Base-by-base conservation (phyloP, 2,329 filamentous ascomycete species). In the Hymenoscyphus fraxineus region DNA sequence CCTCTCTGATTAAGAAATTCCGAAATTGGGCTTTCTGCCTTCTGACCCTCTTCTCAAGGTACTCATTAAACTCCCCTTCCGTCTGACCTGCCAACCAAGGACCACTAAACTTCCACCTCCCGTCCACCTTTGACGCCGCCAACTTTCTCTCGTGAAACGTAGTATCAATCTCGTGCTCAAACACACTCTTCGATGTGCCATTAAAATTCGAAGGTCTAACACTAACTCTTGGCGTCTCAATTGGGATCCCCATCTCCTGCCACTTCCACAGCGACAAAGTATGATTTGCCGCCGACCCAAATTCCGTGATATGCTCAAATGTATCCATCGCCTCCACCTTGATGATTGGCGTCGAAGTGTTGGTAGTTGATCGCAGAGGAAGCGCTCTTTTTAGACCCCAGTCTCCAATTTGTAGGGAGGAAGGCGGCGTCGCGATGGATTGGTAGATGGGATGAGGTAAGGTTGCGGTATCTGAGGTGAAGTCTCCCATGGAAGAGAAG, bases 321-420 rank as follows among this genome's bases (percentile, higher is more conserved):
- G 92, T 91, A 80, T 98, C 94, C 68, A 96, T 83, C 66, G 89
- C 84, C 72, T 87, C 88, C 70, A 98, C 79, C 68, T 91, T 86
- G 62, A 97, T 84, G 59, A 91, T 81, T 10, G 93, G 91, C n/a
- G 87, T 88, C 6, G 88, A 86, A 6, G 87, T 87, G 62, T 86
- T 85, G 22, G 87, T 85, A 5, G 92, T 93, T 2, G 89, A 88
- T 75, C 89, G 89, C 9, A 89, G 79, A 1, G 94, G 94, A 6
- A 98, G 81, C 0, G 92, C 83, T 63, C 94, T 83, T 80, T 98
- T 98, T 72, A 97, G 80, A 15, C 94, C 94, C 93, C 94, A 98
- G 74, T 98, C 94, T 41, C 94, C 94, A 73, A 86, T 86, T 51
- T 82, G 80, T 31, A 92, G 83, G 7, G 93, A 93, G 19, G 87